Percentiles rank a stretch among this genome's conserved stretches.
Conservation (phyloP, 2,329 filamentous ascomycete species). For the Emergomyces orientalis region DNA sequence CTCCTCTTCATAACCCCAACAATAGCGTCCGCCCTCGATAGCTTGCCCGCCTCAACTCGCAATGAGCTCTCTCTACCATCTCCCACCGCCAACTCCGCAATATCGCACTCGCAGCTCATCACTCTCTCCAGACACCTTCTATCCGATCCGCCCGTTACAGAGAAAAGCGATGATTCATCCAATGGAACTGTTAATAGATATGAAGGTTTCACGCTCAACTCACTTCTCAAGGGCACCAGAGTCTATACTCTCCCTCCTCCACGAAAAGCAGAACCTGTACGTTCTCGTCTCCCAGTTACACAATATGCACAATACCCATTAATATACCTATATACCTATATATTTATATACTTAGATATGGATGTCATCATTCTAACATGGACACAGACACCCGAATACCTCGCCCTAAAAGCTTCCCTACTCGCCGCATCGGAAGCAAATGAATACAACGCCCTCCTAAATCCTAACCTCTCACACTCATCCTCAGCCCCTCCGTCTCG, state of each 20-base stretch:
- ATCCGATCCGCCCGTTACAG: not conserved
- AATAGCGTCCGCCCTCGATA: constrained; percentile 33
- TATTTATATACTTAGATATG: not conserved
- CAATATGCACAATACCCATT: too few species aligned
- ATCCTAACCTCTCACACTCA: constrained; percentile 43
- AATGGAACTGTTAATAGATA: not conserved
- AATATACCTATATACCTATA: not conserved
- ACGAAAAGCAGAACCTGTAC: constrained; percentile 66
- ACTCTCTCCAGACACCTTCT: constrained; percentile 26
- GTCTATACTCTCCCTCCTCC: constrained; percentile 73
- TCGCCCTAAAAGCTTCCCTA: constrained; percentile 75
- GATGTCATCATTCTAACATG: not conserved
- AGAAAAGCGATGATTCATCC: not conserved
- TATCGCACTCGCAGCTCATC: constrained; percentile 36
- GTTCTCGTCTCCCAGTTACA: not conserved
- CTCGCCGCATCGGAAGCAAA: constrained; percentile 73
- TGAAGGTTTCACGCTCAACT: constrained; percentile 9
- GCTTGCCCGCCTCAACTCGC: constrained; percentile 25
- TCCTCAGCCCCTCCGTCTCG: constrained; percentile 14
- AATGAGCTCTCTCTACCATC: constrained; percentile 29
- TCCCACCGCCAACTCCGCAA: constrained; percentile 26
- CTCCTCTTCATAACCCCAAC: constrained; percentile 32
- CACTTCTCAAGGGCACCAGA: constrained; percentile 59
- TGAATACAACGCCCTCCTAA: constrained; percentile 71
- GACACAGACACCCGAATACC: constrained; percentile 67